Percentiles rank a stretch among this genome's conserved stretches.
phyloP scores from a whole-genome alignment of 2,329 filamentous ascomycete species.

The Microsporum ferrugineum region DNA sequence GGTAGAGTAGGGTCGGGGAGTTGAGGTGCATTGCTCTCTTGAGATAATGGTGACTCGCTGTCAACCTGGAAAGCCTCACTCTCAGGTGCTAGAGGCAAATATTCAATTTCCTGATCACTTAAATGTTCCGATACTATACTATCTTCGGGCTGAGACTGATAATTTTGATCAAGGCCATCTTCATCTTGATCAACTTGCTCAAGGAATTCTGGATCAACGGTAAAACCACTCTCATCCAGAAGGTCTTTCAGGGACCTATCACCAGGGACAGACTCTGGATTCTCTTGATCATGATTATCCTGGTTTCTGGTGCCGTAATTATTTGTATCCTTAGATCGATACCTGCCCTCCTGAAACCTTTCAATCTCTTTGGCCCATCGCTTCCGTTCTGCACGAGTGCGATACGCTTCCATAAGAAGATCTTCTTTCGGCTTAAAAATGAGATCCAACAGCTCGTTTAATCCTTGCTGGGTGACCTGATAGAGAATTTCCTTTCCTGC shows the following conservation, averaged over 20 bases:
- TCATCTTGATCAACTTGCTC: background rate
- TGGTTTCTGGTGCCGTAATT: background rate
- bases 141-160: slow-evolving; percentile 1
- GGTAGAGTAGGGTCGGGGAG: slow-evolving; percentile 36
- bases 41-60: background rate
- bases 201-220: slow-evolving; percentile 17
- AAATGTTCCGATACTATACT: background rate
- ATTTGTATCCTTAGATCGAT: slow-evolving; percentile 7
- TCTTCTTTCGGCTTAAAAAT: slow-evolving; percentile 77
- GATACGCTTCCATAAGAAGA: slow-evolving; percentile 54
- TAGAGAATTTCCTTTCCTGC: slow-evolving; percentile 82
- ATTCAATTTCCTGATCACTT: slow-evolving; percentile 7
- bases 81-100: slow-evolving; percentile 11
- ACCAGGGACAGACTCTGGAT: slow-evolving; percentile 7
- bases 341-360: slow-evolving; percentile 18
- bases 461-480: slow-evolving; percentile 79
- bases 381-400: slow-evolving; percentile 51
- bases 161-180: background rate
- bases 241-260: slow-evolving; percentile 35
- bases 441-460: slow-evolving; percentile 81
- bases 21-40: slow-evolving; percentile 1
- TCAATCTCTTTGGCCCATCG: slow-evolving; percentile 38
- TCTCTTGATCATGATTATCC: slow-evolving; percentile 22
- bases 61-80: slow-evolving; percentile 7
- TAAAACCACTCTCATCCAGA: slow-evolving; percentile 33